Base-by-base conservation (phyloP, 2,329 filamentous ascomycete species). In the Pseudopithomyces chartarum region DNA sequence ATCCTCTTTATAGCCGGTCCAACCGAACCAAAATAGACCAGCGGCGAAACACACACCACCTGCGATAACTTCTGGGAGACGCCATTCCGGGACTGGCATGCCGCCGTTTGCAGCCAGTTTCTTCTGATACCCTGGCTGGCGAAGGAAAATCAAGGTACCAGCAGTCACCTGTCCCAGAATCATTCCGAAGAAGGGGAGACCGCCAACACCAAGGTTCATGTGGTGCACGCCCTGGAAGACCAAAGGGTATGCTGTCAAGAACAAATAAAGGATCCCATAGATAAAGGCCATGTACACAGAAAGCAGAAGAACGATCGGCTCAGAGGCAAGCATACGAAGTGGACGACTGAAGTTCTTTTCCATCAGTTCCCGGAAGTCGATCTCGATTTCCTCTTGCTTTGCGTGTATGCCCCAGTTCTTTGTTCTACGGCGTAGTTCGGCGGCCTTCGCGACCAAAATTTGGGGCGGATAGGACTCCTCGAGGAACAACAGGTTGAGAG, bases 151-250 rank as follows among this genome's bases (percentile, higher is more conserved):
- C 36, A 82, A 79, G 3, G 79, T 59, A 29, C 89, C 90, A 0
- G 89, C 90, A 46, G 90, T 74, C 15, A 95, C 63, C 71, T 92
- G 85, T 40, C 91, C 91, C 8, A 81, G 70, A 52, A 95, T 86
- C 88, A 97, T 92, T 53, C 92, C 92, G 67, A 97, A 91, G 75
- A 92, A 96, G 3, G 91, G 87, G 2, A 97, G 82, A 1, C 92
- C 92, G 11, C 88, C 85, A 22, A 91, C 78, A 56, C 92, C 92
- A 1, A 82, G 71, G 39, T 80, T 85, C 79, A 95, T 89, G 60
- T 84, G 81, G 73, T 96, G 89, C 1, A 95, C 83, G 3, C 76
- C 71, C 58, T 88, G 82, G 78, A 95, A 96, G 40, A 96, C 89
- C 43, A 95, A 83, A 0, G 90, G 90, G 64, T 95, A 96, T 0